A percentile compares a stretch with the other conserved stretches of the same genome.
These are phyloP conservation scores for Hansenula anomala DNA, from an alignment of 1,139 yeast species.

Conservation along the genomic window DNA sequence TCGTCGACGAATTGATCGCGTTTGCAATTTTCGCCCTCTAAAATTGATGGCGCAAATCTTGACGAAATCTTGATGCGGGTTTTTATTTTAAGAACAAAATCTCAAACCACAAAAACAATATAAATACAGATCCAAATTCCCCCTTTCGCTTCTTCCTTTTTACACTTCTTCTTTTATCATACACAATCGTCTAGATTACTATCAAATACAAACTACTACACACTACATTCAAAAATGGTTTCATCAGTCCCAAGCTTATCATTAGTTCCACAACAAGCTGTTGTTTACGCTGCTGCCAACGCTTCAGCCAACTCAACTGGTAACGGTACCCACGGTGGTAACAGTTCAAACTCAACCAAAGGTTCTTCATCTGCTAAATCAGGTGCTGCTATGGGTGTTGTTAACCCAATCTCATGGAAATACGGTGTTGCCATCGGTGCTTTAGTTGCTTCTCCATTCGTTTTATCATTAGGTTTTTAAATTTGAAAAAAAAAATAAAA, in stretches of 20 bases:
- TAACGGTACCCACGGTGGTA: slow-evolving; percentile 4
- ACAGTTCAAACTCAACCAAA: slow-evolving; percentile 6
- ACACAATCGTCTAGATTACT: too few species aligned
- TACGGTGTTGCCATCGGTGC: slow-evolving; percentile 22
- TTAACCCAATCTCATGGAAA: slow-evolving; percentile 20
- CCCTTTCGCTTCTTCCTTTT: background rate
- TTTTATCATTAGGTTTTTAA: slow-evolving; percentile 18
- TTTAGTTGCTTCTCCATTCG: slow-evolving; percentile 20
- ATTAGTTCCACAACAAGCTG: slow-evolving; percentile 22
- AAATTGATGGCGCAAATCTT: too few species aligned
- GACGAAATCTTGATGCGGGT: background rate
- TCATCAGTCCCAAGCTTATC: slow-evolving; percentile 7
- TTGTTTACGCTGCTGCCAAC: slow-evolving; percentile 21
- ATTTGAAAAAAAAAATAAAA: background rate
- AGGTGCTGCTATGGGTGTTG: slow-evolving; percentile 13
- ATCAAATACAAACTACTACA: too few species aligned
- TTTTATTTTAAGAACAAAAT: slow-evolving; percentile 2
- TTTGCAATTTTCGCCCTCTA: too few species aligned
- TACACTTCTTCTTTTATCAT: too few species aligned
- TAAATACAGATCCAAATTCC: background rate
- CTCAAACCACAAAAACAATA: background rate
- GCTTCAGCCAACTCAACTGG: slow-evolving; percentile 10
- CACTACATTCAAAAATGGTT: background rate
- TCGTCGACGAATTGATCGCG: too few species aligned
- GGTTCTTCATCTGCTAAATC: slow-evolving; percentile 3